A percentile compares a stretch with the other conserved stretches of the same genome.
These are phyloP conservation scores for Colletotrichum shisoi DNA, from an alignment of 2,329 filamentous ascomycete genomes.

Conservation along the genomic window DNA sequence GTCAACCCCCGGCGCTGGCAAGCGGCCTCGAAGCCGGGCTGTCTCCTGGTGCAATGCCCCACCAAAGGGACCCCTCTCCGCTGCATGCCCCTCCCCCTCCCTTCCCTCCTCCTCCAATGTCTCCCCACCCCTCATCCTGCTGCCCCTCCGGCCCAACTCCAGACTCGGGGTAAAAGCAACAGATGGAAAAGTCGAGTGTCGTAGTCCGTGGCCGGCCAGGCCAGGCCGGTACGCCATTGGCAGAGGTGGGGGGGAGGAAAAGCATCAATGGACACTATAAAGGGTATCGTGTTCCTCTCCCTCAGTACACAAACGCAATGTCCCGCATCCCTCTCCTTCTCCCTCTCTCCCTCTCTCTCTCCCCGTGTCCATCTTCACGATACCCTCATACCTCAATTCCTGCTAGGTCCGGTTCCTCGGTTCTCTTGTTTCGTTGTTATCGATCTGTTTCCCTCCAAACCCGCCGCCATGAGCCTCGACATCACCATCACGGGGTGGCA, in stretches of 20 bases:
- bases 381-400: slow-evolving; percentile 6
- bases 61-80: slow-evolving; percentile 30
- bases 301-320: not conserved
- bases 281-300: slow-evolving; percentile 9
- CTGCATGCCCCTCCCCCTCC: slow-evolving; percentile 38
- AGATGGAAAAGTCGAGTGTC: slow-evolving; percentile 24
- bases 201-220: slow-evolving; percentile 21
- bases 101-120: slow-evolving; percentile 18
- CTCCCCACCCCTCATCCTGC: slow-evolving; percentile 13
- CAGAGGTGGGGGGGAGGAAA: slow-evolving; percentile 16
- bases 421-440: not conserved
- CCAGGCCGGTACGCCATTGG: slow-evolving; percentile 3
- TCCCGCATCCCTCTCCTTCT: not conserved
- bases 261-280: slow-evolving; percentile 30
- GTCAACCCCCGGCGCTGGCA: slow-evolving; percentile 27
- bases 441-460: not conserved
- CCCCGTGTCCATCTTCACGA: not conserved
- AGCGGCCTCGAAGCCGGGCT: slow-evolving; percentile 27
- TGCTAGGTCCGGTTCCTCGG: not conserved
- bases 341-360: not conserved
- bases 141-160: slow-evolving; percentile 27
- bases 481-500: slow-evolving; percentile 76
- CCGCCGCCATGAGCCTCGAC: slow-evolving; percentile 54
- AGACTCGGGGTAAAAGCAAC: slow-evolving; percentile 26
- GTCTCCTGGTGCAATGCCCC: slow-evolving; percentile 30